A percentile compares a stretch with the other conserved stretches of the same genome.
Evolutionary conservation across 2,329 filamentous ascomycete species (phyloP).

Genomic region (Xylariaceae sp.): DNA sequence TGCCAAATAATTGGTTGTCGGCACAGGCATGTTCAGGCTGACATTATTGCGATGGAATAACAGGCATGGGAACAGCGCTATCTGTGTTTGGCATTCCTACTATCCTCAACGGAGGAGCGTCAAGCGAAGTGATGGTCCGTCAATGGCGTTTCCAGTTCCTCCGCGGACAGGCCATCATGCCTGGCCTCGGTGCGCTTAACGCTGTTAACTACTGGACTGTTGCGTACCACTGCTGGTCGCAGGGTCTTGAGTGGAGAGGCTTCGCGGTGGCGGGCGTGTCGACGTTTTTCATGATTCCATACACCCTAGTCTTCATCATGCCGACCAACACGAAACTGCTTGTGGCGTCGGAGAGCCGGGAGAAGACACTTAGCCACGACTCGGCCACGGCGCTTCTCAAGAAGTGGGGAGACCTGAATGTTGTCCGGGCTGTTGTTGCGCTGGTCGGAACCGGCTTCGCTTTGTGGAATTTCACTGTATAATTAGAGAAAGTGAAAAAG

Average conservation of each 20-base stretch:
- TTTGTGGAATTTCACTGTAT: constrained; percentile 36
- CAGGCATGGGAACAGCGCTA: constrained; percentile 30
- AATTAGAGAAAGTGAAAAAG: background rate
- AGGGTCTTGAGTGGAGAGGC: constrained; percentile 33
- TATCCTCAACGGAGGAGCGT: constrained; percentile 26
- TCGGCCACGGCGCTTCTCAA: constrained; percentile 33
- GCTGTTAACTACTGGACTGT: constrained; percentile 29
- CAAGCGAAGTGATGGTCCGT: constrained; percentile 30
- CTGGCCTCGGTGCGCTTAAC: constrained; percentile 21
- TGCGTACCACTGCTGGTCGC: constrained; percentile 27
- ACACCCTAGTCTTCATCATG: constrained; percentile 30
- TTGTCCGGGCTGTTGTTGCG: constrained; percentile 33
- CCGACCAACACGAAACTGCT: constrained; percentile 26
- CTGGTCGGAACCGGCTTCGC: constrained; percentile 40
- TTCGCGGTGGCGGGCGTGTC: constrained; percentile 32
- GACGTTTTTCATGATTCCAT: constrained; percentile 32
- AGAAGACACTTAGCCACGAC: constrained; percentile 33
- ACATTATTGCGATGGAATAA: background rate
- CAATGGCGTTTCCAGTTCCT: constrained; percentile 33
- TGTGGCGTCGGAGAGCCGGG: constrained; percentile 22
- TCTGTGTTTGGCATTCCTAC: constrained; percentile 28
- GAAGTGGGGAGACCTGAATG: constrained; percentile 39
- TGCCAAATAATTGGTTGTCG: background rate
- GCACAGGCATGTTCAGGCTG: background rate
- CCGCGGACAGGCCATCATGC: constrained; percentile 28